phyloP scores from a whole-genome alignment of 2,329 filamentous ascomycete species.

The Apiospora hydei region DNA sequence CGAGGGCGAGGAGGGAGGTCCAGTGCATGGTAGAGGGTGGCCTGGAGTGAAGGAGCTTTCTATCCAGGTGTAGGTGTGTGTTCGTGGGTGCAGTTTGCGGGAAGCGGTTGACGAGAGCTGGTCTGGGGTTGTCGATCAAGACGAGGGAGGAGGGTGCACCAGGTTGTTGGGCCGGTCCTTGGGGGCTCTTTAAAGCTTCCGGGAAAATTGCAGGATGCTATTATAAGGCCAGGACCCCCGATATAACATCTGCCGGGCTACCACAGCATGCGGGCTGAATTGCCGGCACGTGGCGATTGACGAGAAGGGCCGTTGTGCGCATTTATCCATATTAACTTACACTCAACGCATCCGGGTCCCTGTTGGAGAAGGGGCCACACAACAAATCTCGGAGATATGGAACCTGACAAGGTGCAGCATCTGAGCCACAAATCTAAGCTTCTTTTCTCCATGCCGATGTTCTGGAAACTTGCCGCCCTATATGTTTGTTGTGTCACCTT shows the following conservation, averaged over 20 bases:
- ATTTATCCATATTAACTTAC: constrained; percentile 18
- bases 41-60: neutral
- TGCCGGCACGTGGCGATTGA: constrained; percentile 15
- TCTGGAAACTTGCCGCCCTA: neutral
- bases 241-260: constrained; percentile 9
- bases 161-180: neutral
- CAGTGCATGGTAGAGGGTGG: neutral
- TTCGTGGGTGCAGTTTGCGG: too few relatives aligned
- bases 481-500: neutral
- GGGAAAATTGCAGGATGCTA: too few relatives aligned
- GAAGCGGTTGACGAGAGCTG: neutral
- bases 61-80: neutral
- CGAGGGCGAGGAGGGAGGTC: neutral
- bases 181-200: too few relatives aligned
- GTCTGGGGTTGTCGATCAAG: neutral
- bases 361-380: neutral
- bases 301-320: neutral
- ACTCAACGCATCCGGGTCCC: neutral
- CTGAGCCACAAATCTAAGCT: neutral
- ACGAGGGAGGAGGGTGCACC: neutral
- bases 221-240: neutral
- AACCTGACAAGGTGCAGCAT: neutral
- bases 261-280: neutral
- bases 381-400: neutral
- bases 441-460: neutral